Conservation (phyloP, 306 rosid genomes). For the Corylus heterophylla region DNA sequence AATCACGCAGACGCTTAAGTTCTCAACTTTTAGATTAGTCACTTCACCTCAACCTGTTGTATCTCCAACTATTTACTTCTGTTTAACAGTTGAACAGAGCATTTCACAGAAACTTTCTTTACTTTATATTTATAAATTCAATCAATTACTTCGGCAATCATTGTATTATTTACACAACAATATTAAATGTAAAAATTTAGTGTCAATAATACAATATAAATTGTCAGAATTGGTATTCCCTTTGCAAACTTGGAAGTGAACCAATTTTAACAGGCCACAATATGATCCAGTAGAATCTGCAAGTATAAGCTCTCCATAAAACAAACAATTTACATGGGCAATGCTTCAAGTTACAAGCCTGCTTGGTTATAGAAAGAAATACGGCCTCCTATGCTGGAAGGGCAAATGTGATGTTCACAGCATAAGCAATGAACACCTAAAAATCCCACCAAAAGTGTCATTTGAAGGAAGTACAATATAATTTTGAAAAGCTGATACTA, state of each 20-base stretch:
- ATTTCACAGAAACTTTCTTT: neutral
- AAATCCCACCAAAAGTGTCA: too few species aligned
- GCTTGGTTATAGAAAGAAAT: neutral
- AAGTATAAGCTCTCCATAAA: neutral
- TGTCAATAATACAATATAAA: neutral
- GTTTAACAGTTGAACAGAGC: neutral
- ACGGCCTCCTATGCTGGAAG: neutral
- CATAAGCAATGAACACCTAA: too few species aligned
- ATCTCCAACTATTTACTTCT: neutral
- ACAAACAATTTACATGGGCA: neutral
- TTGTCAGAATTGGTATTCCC: neutral
- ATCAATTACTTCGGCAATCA: neutral
- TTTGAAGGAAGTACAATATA: too few species aligned
- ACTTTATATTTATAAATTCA: neutral
- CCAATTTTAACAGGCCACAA: neutral
- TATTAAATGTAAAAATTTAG: neutral
- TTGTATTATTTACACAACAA: neutral
- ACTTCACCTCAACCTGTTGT: neutral
- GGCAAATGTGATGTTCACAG: neutral
- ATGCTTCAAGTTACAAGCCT: neutral
- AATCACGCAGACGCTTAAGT: constrained; percentile 26
- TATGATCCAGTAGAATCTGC: neutral
- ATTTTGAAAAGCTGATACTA: too few species aligned
- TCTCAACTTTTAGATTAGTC: constrained; percentile 12
- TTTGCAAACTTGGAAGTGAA: neutral